phyloP scores from a whole-genome alignment of 2,329 filamentous ascomycete genomes.

The Botrytis fragariae region DNA sequence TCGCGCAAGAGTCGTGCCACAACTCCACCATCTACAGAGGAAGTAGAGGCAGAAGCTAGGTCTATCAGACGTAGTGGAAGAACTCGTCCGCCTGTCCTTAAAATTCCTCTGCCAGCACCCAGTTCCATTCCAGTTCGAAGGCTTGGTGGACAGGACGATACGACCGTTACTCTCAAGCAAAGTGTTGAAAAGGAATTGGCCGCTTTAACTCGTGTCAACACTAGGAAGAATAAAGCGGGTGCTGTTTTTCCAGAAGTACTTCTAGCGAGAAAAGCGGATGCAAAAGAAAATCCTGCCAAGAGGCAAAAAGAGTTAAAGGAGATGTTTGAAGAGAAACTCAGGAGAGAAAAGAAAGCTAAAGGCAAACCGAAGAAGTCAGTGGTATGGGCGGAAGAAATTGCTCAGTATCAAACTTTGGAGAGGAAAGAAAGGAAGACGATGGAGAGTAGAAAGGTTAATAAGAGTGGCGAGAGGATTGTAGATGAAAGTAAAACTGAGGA shows the following conservation, averaged over 20 bases:
- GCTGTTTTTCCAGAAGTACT: constrained; percentile 38
- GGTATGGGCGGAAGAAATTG: constrained; percentile 37
- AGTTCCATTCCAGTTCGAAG: constrained; percentile 38
- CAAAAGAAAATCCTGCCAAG: constrained; percentile 42
- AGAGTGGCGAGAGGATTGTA: constrained; percentile 12
- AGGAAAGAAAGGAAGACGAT: constrained; percentile 30
- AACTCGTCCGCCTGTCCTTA: constrained; percentile 35
- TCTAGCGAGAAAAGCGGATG: constrained; percentile 39
- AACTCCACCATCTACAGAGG: constrained; percentile 20
- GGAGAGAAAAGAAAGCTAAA: constrained; percentile 31
- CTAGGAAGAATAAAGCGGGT: constrained; percentile 46
- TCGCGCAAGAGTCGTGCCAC: constrained; percentile 28
- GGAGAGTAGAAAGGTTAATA: constrained; percentile 24
- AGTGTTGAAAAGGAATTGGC: constrained; percentile 46
- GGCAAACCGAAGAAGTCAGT: constrained; percentile 32
- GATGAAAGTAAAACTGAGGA: constrained; percentile 29
- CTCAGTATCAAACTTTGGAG: constrained; percentile 32
- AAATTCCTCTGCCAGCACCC: constrained; percentile 31
- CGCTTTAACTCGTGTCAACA: constrained; percentile 45
- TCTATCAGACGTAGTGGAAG: constrained; percentile 36
- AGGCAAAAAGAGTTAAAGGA: constrained; percentile 40
- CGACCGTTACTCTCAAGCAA: constrained; percentile 34
- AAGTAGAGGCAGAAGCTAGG: constrained; percentile 27
- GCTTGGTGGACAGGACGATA: constrained; percentile 35
- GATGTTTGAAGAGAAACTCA: constrained; percentile 35